Conservation (phyloP, 495 filamentous ascomycete species). For the Schizothecium vesticola region DNA sequence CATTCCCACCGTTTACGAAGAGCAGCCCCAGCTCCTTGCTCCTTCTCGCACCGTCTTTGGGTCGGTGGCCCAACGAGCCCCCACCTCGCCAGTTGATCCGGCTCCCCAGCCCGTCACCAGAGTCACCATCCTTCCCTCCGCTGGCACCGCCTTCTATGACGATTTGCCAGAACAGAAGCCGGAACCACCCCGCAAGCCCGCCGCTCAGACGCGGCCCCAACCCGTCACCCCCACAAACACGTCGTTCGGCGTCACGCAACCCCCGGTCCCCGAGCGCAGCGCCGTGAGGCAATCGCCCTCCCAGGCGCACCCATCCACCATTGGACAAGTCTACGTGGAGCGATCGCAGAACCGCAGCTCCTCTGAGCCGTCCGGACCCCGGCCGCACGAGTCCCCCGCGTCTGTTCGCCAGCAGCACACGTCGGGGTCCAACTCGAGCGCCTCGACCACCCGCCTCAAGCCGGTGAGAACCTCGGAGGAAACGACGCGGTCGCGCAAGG, state of each 20-base stretch:
- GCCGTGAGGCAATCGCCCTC: conserved; percentile 26
- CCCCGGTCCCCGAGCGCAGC: conserved; percentile 38
- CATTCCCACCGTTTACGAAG: neutral
- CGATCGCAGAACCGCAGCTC: conserved; percentile 20
- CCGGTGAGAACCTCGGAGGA: conserved; percentile 48
- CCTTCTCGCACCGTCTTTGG: conserved; percentile 6
- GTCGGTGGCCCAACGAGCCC: conserved; percentile 7
- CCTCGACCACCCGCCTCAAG: conserved; percentile 41
- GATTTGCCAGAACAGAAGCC: conserved; percentile 26
- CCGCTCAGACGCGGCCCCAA: conserved; percentile 10
- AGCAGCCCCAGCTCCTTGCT: neutral
- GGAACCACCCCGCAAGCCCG: conserved; percentile 17
- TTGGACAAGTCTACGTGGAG: conserved; percentile 30
- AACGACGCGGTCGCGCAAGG: conserved; percentile 37
- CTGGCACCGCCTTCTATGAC: conserved; percentile 22
- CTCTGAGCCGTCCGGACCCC: conserved; percentile 11
- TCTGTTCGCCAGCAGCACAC: conserved; percentile 25
- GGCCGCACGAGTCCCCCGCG: conserved; percentile 13
- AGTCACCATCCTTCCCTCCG: conserved; percentile 29
- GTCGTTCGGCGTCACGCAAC: conserved; percentile 12
- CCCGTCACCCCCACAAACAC: neutral
- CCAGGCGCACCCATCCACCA: conserved; percentile 25
- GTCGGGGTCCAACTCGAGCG: conserved; percentile 37
- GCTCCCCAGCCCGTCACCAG: conserved; percentile 28
- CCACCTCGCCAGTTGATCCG: conserved; percentile 18